Percentiles rank a stretch among this genome's conserved stretches.
These are phyloP conservation scores for Botrytis fabae DNA, from an alignment of 2,329 filamentous ascomycete species.

Conservation along the genomic window DNA sequence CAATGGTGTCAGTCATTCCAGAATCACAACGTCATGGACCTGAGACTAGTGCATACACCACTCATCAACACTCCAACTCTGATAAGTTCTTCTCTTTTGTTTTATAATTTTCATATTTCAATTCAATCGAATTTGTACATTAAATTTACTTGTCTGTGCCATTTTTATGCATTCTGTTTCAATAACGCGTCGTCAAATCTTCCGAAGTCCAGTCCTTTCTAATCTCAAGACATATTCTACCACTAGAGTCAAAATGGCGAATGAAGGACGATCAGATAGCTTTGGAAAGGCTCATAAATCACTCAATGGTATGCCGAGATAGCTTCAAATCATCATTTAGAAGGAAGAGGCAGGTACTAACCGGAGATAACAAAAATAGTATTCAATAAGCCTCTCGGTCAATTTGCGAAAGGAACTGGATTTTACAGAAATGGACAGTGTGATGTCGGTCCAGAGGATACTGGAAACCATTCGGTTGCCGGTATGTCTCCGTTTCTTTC, in stretches of 20 bases:
- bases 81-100: background rate
- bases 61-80: background rate
- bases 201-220: background rate
- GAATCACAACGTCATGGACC: conserved; percentile 14
- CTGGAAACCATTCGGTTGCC: conserved; percentile 61
- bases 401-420: conserved; percentile 59
- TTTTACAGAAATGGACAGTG: conserved; percentile 64
- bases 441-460: conserved; percentile 51
- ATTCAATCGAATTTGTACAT: background rate
- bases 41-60: conserved; percentile 1
- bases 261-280: background rate
- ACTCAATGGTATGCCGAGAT: conserved; percentile 25
- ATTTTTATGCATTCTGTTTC: conserved; percentile 6
- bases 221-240: background rate
- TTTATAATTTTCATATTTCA: background rate
- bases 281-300: conserved; percentile 19
- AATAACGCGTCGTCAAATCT: background rate
- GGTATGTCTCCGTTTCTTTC: conserved; percentile 24
- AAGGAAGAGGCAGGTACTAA: background rate
- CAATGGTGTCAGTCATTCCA: background rate
- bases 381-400: conserved; percentile 57
- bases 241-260: background rate
- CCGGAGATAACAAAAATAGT: conserved; percentile 43
- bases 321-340: conserved; percentile 14
- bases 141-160: background rate